phyloP scores from a whole-genome alignment of 345 rosid species.

The Brassica carinata region DNA sequence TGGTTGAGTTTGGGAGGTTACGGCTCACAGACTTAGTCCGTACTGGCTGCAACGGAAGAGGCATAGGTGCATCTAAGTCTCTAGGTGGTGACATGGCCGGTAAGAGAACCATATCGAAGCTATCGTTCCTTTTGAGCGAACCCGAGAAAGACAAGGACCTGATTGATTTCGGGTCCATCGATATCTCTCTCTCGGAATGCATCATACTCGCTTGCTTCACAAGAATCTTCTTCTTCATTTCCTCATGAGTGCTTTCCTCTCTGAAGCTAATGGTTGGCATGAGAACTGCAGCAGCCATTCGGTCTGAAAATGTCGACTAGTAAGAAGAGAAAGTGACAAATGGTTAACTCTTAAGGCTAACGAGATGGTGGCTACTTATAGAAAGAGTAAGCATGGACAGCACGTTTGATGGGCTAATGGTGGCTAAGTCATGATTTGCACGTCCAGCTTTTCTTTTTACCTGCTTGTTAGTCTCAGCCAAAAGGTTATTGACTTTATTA shows the following conservation, averaged over 20 bases:
- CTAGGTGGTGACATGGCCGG: conserved; percentile 42
- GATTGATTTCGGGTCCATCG: conserved; percentile 60
- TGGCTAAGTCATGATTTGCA: conserved; percentile 36
- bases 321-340: conserved; percentile 8
- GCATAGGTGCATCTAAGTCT: conserved; percentile 39
- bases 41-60: conserved; percentile 49
- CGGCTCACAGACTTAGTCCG: conserved; percentile 50
- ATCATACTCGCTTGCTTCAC: conserved; percentile 40
- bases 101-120: conserved; percentile 45
- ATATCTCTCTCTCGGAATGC: conserved; percentile 58
- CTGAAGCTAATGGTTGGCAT: conserved; percentile 37
- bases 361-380: conserved; percentile 31
- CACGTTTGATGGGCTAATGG: conserved; percentile 32
- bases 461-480: conserved; percentile 37
- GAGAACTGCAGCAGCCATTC: conserved; percentile 35
- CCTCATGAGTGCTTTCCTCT: conserved; percentile 24
- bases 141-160: conserved; percentile 37
- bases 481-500: conserved; percentile 35
- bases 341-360: conserved; percentile 21
- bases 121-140: conserved; percentile 44
- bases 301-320: conserved; percentile 16
- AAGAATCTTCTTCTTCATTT: conserved; percentile 27
- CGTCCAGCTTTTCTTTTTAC: conserved; percentile 29
- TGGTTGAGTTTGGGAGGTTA: conserved; percentile 66
- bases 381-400: conserved; percentile 31